Evolutionary conservation across 768 basidiomycete genomes (phyloP), one percentile per base, ranked within the genome.

Genomic region (Boletus tylopilopsis): DNA sequence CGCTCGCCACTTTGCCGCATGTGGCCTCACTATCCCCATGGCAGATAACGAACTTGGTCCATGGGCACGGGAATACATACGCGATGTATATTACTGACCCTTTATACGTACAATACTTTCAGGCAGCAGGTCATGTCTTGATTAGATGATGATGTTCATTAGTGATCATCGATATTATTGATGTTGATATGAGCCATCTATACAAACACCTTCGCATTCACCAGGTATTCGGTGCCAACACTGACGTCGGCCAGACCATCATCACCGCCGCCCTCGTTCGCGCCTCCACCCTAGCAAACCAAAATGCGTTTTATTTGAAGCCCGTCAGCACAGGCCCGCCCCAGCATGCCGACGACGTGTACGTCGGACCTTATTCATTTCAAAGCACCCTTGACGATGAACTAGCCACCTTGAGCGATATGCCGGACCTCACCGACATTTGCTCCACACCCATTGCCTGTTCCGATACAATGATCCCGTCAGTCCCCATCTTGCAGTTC

Each of bases 201-300:
- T 94, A 88, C 74, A 84, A 81, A 60, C 78, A 94, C 63, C 77
- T 97, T 29, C 82, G 91, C 16, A 73, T 93, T 25, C 90, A 94
- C 67, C 91, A 95, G 64, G 74, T 97, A 51, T 95, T 96, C 62
- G 95, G 95, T 27, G 93, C 94, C 1, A 96, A 95, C 69, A 98
- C 95, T 2, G 85, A 93, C 68, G 94, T 97, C 42, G 95, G 95
- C 23, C 97, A 98, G 71, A 96, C 94, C 0, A 78, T 97, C 50
- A 72, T 97, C 46, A 87, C 91, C 1, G 81, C 93, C 2, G 90
- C 90, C 1, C 81, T 98, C 30, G 80, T 85, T 37, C 77, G 89
- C 30, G 85, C 90, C 0, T 89, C 90, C n/a, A 84, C 84, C 0
- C 64, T 76, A 2, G 71, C 66, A 46, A 71, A 74, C 22, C 73